Evolutionary conservation across 2,329 filamentous ascomycete species (phyloP).

Genomic region (Xylariaceae sp.): DNA sequence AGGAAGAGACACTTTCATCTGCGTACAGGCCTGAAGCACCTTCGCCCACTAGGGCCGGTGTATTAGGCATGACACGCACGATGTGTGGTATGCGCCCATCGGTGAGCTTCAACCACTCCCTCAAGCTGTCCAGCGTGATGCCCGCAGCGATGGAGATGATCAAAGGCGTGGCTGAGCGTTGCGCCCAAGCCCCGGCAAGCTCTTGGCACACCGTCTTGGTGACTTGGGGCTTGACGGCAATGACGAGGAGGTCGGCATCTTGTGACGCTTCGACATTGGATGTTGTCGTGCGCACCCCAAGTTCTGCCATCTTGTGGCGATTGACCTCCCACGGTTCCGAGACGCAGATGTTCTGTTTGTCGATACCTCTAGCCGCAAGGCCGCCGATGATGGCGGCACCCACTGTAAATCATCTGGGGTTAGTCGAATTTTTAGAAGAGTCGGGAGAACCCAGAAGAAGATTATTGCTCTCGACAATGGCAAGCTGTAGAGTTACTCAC

Average conservation of each 20-base stretch:
- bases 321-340: constrained; percentile 61
- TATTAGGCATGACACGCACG: constrained; percentile 62
- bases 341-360: constrained; percentile 54
- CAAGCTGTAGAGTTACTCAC: constrained; percentile 20
- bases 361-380: constrained; percentile 51
- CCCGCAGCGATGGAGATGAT: constrained; percentile 58
- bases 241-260: constrained; percentile 54
- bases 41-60: constrained; percentile 57
- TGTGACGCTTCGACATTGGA: constrained; percentile 53
- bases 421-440: no score
- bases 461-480: no score
- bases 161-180: constrained; percentile 47
- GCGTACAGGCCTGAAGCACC: constrained; percentile 57
- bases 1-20: constrained; percentile 48
- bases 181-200: constrained; percentile 49
- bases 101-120: constrained; percentile 49
- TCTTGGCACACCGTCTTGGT: constrained; percentile 55
- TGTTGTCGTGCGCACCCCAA: constrained; percentile 54
- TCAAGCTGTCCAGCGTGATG: constrained; percentile 53
- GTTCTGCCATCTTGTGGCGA: constrained; percentile 54
- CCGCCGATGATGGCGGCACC: constrained; percentile 59
- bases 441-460: no score
- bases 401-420: constrained; percentile 38
- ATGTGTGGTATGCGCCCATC: constrained; percentile 50
- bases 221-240: constrained; percentile 61